Percentiles rank a stretch among this genome's conserved stretches.
Conservation (phyloP, 1,284 basidiomycete genomes). For the Apiotrichum porosum region DNA sequence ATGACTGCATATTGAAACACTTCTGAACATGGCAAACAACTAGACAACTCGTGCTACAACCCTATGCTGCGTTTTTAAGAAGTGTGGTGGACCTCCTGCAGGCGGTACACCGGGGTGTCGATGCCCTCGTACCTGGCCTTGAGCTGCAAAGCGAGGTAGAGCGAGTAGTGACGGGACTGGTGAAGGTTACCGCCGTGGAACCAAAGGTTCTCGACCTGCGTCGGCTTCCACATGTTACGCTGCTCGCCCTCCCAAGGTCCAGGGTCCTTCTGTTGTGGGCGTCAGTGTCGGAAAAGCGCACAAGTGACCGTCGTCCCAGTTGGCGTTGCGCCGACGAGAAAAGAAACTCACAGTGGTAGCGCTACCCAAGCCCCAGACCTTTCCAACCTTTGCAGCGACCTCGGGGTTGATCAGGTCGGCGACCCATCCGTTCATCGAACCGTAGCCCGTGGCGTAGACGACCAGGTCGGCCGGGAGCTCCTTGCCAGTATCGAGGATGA, state of each 20-base stretch:
- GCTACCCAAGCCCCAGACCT: conserved; percentile 15
- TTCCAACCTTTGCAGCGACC: conserved; percentile 16
- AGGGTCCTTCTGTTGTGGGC: conserved; percentile 14
- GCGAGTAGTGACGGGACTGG: conserved; percentile 17
- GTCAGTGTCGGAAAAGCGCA: too few species aligned
- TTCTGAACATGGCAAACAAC: too few species aligned
- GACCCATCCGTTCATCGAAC: conserved; percentile 15
- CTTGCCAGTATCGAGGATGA: conserved; percentile 10
- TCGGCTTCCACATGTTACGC: conserved; percentile 19
- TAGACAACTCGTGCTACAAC: too few species aligned
- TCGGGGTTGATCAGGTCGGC: conserved; percentile 13
- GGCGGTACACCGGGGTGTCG: conserved; percentile 13
- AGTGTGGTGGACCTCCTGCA: conserved; percentile 16
- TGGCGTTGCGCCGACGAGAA: too few species aligned
- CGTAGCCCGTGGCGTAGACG: conserved; percentile 19
- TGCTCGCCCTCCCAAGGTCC: conserved; percentile 20
- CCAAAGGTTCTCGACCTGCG: conserved; percentile 13
- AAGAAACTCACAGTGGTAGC: too few species aligned
- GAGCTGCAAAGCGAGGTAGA: conserved; percentile 17
- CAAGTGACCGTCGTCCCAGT: too few species aligned
- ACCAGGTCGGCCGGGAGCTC: conserved; percentile 14
- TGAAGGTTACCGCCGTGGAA: conserved; percentile 18
- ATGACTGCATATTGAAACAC: too few species aligned
- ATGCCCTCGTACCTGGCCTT: conserved; percentile 19
- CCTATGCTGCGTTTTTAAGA: too few species aligned